These are phyloP conservation scores for Sphenostylis stenocarpa DNA, from an alignment of 306 rosid genomes.

Conservation along the genomic window DNA sequence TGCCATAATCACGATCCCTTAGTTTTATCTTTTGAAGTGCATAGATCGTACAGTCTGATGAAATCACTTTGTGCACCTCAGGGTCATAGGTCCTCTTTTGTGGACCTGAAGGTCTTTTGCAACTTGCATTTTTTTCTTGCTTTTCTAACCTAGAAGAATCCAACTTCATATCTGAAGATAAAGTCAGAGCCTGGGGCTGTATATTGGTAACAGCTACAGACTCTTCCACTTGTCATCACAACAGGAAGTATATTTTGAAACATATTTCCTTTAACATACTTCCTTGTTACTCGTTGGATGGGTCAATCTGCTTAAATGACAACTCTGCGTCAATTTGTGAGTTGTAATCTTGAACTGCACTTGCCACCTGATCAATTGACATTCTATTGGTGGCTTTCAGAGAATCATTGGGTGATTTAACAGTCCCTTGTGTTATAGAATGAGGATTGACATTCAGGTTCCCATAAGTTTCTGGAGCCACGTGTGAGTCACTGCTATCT, in stretches of 20 bases:
- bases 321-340: conserved; percentile 39
- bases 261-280: conserved; percentile 42
- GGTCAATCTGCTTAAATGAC: conserved; percentile 41
- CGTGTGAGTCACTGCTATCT: conserved; percentile 43
- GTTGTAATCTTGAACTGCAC: conserved; percentile 40
- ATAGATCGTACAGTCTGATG: conserved; percentile 86
- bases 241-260: conserved; percentile 38
- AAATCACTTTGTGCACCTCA: conserved; percentile 96
- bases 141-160: conserved; percentile 59
- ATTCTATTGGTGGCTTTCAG: conserved; percentile 40
- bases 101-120: conserved; percentile 54
- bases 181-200: conserved; percentile 46
- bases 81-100: conserved; percentile 86
- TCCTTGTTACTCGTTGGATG: conserved; percentile 49
- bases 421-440: conserved; percentile 37
- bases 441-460: conserved; percentile 42
- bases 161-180: conserved; percentile 49
- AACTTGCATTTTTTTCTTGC: conserved; percentile 59
- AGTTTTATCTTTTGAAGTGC: conserved; percentile 92
- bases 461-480: conserved; percentile 40
- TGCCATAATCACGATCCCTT: conserved; percentile 93
- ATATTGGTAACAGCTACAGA: conserved; percentile 41
- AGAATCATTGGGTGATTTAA: conserved; percentile 36
- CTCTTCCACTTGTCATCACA: conserved; percentile 43
- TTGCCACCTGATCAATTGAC: conserved; percentile 41